Conservation (phyloP, 208 protist species). For the Tetramitus jugosus region DNA sequence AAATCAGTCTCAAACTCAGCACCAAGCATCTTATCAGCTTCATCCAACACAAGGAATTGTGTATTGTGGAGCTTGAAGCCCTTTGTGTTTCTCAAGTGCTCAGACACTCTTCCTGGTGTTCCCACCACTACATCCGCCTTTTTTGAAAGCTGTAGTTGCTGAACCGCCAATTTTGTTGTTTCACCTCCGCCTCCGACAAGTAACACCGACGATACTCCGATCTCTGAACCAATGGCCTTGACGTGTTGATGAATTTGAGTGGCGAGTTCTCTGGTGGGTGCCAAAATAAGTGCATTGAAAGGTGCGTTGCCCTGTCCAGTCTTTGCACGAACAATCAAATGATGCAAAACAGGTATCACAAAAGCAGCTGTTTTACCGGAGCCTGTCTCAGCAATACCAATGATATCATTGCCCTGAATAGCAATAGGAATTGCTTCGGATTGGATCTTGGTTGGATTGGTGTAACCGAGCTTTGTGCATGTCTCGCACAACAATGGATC, state of each 20-base stretch:
- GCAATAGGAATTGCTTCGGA: conserved; percentile 79
- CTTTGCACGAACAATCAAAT: conserved; percentile 73
- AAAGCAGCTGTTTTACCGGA: conserved; percentile 98
- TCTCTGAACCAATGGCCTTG: conserved; percentile 46
- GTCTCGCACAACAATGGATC: conserved; percentile 74
- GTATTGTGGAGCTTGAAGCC: conserved; percentile 89
- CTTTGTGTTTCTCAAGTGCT: conserved; percentile 96
- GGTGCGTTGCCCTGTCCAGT: conserved; percentile 66
- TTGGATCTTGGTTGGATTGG: conserved; percentile 89
- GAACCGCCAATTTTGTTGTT: conserved; percentile 60
- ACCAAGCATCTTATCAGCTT: conserved; percentile 82
- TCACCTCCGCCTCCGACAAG: not conserved
- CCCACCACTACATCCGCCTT: conserved; percentile 93
- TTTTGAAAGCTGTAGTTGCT: conserved; percentile 83
- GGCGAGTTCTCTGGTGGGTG: conserved; percentile 95
- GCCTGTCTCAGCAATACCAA: conserved; percentile 96
- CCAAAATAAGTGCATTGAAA: conserved; percentile 77
- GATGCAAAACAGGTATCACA: conserved; percentile 94
- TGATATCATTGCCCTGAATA: conserved; percentile 73
- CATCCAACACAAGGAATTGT: conserved; percentile 76
- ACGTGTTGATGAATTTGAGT: conserved; percentile 38
- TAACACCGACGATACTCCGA: conserved; percentile 30
- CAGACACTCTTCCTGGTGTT: conserved; percentile 92
- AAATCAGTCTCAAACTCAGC: conserved; percentile 95
- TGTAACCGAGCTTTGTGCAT: conserved; percentile 74